Base-by-base conservation (phyloP, 371 early-diverging fungal genomes). In the Mucor circinelloides region DNA sequence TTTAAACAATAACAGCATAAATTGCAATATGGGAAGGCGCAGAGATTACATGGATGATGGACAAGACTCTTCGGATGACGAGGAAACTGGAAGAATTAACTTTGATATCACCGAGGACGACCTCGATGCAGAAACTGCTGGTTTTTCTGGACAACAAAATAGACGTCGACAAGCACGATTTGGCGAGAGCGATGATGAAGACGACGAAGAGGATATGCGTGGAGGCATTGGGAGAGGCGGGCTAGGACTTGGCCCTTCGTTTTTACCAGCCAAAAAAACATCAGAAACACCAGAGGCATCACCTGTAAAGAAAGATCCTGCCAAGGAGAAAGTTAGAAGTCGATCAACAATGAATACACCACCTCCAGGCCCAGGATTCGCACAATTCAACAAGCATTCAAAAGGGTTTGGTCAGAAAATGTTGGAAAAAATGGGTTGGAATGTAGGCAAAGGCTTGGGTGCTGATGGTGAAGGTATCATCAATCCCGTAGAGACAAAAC, bases 401-500 rank as follows among this genome's bases (percentile, higher is more conserved):
- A 92, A 86, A 42, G 93, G 93, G 2, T 83, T 93, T 58, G 94
- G 90, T 48, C 77, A 89, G 75, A 88, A 87, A 55, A 89, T 95
- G 89, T 79, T 97, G 75, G 80, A 89, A 68, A 93, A 92, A 75
- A 93, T 95, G 89, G 94, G 94, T 6, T 94, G 94, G 94, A 76
- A 71, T 44, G 62, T 66, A 10, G 93, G 93, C 6, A 80, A 78
- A 67, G 93, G 93, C 66, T 73, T 97, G 4, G 98, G 98, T 5
- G 81, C 79, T 40, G 87, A 85, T 4, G 94, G 94, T 6, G 79
- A 80, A 28, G 98, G 98, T 70, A 95, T 95, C 30, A 85, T 93
- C 17, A 89, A 94, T 48, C 97, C 97, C 3, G 89, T 98, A 28
- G 92, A 96, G 55, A 92, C 91, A 4, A 93, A 92, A 67, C 67